A percentile compares a stretch with the other conserved stretches of the same genome.
phyloP scores from a whole-genome alignment of 2,329 filamentous ascomycete genomes.

The Penicillium sp. region DNA sequence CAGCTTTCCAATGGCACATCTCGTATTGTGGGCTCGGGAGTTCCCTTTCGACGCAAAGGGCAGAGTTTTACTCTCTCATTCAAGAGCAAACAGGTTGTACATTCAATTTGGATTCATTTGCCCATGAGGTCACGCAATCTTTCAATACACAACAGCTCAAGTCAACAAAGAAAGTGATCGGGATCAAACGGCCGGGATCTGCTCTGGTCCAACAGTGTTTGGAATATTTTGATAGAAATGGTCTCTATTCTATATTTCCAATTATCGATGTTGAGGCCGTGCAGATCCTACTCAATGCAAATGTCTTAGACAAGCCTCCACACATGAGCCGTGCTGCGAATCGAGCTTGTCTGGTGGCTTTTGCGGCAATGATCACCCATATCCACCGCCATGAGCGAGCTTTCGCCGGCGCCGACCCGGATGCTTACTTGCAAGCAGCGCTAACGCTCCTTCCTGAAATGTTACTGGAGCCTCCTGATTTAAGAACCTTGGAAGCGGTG shows the following conservation, averaged over 20 bases:
- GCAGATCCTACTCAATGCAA: conserved; percentile 13
- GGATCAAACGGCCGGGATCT: conserved; percentile 17
- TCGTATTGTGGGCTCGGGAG: conserved; percentile 19
- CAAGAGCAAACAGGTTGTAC: conserved; percentile 14
- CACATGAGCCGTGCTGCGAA: conserved; percentile 8
- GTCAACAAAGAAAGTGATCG: conserved; percentile 1
- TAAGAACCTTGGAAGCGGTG: conserved; percentile 20
- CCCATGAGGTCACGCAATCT: conserved; percentile 12
- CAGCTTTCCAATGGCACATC: conserved; percentile 22
- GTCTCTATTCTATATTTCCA: conserved; percentile 27
- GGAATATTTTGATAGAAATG: conserved; percentile 17
- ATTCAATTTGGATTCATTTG: conserved; percentile 23
- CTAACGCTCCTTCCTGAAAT: conserved; percentile 20
- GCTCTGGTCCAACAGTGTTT: conserved; percentile 18
- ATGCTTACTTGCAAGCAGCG: conserved; percentile 22
- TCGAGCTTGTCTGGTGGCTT: conserved; percentile 20
- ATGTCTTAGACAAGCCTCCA: conserved; percentile 12
- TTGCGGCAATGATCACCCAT: conserved; percentile 25
- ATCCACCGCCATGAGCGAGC: conserved; percentile 22
- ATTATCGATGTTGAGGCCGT: conserved; percentile 19
- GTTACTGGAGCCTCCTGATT: conserved; percentile 18
- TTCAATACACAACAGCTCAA: conserved; percentile 7
- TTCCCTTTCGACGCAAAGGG: conserved; percentile 15
- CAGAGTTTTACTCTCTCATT: conserved; percentile 16
- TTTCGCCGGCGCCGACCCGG: conserved; percentile 21